phyloP scores from a whole-genome alignment of 495 filamentous ascomycete species.

The Tuber brumale region DNA sequence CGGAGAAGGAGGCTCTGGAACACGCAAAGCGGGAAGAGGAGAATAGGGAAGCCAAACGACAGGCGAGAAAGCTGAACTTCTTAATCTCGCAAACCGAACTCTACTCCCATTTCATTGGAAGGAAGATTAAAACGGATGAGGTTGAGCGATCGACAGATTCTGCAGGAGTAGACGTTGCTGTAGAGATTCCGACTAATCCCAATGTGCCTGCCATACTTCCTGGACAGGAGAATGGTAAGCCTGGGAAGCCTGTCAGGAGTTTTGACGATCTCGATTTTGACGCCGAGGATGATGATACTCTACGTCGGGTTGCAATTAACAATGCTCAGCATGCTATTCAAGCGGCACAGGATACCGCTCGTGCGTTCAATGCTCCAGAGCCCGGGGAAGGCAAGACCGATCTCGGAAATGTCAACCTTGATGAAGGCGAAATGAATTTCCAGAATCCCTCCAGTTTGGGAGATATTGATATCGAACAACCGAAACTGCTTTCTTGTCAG shows the following conservation, averaged over 20 bases:
- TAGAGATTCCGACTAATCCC: constrained; percentile 42
- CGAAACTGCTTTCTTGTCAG: constrained; percentile 84
- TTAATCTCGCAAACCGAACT: constrained; percentile 97
- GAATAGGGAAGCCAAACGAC: constrained; percentile 90
- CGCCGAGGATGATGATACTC: constrained; percentile 76
- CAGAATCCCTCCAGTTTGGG: constrained; percentile 94
- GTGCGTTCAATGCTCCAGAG: constrained; percentile 75
- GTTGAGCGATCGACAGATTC: constrained; percentile 83
- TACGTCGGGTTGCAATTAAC: constrained; percentile 78
- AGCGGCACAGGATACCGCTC: constrained; percentile 85
- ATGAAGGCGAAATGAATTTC: constrained; percentile 96
- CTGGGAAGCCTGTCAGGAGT: constrained; percentile 60
- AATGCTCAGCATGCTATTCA: constrained; percentile 96
- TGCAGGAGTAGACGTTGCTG: constrained; percentile 54
- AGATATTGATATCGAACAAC: constrained; percentile 87
- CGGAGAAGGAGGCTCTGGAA: constrained; percentile 93
- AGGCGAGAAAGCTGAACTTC: constrained; percentile 99
- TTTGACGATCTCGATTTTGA: constrained; percentile 96
- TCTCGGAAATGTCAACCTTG: constrained; percentile 50
- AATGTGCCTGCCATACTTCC: constrained; percentile 5
- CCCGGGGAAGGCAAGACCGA: constrained; percentile 48
- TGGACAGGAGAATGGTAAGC: constrained; percentile 49
- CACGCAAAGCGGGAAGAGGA: constrained; percentile 94
- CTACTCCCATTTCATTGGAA: constrained; percentile 98
- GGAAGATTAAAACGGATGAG: constrained; percentile 95